Evolutionary conservation across 257 asterid species (phyloP).

Genomic region (Forsythia suspensa): DNA sequence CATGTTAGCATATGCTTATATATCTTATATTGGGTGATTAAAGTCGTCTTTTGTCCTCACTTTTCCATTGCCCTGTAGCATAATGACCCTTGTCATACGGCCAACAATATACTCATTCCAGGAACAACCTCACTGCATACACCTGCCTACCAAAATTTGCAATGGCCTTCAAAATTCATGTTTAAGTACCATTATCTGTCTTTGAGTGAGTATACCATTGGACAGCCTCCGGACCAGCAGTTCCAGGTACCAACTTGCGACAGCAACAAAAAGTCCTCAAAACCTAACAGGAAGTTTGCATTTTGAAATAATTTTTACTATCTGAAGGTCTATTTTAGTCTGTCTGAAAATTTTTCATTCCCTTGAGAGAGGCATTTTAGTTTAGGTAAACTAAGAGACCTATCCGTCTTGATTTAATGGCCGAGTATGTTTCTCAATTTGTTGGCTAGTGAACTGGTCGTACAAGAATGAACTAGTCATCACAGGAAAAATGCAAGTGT

Average conservation of each 20-base stretch:
- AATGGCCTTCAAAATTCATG: background rate
- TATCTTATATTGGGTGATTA: background rate
- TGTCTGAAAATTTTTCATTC: background rate
- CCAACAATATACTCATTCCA: background rate
- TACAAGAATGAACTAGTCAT: background rate
- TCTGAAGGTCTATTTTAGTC: background rate
- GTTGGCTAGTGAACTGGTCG: background rate
- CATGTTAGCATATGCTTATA: background rate
- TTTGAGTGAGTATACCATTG: background rate
- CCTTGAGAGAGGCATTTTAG: background rate
- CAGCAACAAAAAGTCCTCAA: background rate
- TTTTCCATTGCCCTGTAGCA: background rate
- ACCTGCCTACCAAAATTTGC: background rate
- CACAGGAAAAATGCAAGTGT: background rate
- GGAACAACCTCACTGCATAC: background rate
- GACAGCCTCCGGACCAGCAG: background rate
- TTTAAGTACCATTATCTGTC: background rate
- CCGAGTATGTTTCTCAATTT: background rate
- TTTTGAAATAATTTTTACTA: background rate
- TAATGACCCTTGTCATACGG: background rate
- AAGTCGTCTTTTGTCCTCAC: background rate
- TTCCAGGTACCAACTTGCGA: background rate
- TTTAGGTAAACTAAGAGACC: background rate
- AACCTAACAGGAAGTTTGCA: background rate
- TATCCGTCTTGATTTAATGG: background rate